Conservation (phyloP, 352 stramenopile species). For the Phytophthora aleatoria region DNA sequence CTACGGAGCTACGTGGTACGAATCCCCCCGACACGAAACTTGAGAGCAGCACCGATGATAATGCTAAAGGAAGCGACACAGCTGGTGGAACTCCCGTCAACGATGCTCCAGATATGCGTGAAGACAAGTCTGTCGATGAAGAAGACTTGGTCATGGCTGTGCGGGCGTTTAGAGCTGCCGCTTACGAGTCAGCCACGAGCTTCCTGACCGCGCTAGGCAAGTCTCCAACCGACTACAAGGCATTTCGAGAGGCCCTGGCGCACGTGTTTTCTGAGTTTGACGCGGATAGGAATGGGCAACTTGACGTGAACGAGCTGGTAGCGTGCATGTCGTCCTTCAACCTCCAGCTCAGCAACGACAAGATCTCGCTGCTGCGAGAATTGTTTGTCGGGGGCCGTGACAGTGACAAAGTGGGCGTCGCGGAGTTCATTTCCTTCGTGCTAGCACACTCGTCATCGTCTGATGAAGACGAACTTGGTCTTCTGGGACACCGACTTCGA, state of each 20-base stretch:
- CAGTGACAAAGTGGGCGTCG: constrained; percentile 52
- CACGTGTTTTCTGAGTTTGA: constrained; percentile 67
- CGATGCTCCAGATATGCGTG: not conserved
- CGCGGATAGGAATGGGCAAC: constrained; percentile 49
- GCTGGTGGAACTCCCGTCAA: not conserved
- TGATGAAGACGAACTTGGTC: constrained; percentile 48
- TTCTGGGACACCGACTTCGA: constrained; percentile 54
- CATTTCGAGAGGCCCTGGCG: constrained; percentile 57
- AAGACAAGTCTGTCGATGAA: constrained; percentile 18
- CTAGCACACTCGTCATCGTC: constrained; percentile 36
- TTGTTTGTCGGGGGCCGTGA: constrained; percentile 48
- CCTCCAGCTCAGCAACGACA: constrained; percentile 44
- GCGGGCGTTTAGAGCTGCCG: constrained; percentile 36
- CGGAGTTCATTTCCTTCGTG: constrained; percentile 81
- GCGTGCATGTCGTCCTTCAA: constrained; percentile 56
- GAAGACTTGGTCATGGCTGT: constrained; percentile 49
- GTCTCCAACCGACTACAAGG: constrained; percentile 41
- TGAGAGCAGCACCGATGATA: not conserved
- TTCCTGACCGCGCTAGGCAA: constrained; percentile 37
- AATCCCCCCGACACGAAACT: not conserved
- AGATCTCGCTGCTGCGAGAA: constrained; percentile 55
- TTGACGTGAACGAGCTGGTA: constrained; percentile 60
- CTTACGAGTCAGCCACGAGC: constrained; percentile 44
- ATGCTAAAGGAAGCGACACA: not conserved
- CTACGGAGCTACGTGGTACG: not conserved